Evolutionary conservation across 2,329 filamentous ascomycete species (phyloP), one percentile per base, ranked within the genome.

Genomic region (Nigrospora osmanthi): DNA sequence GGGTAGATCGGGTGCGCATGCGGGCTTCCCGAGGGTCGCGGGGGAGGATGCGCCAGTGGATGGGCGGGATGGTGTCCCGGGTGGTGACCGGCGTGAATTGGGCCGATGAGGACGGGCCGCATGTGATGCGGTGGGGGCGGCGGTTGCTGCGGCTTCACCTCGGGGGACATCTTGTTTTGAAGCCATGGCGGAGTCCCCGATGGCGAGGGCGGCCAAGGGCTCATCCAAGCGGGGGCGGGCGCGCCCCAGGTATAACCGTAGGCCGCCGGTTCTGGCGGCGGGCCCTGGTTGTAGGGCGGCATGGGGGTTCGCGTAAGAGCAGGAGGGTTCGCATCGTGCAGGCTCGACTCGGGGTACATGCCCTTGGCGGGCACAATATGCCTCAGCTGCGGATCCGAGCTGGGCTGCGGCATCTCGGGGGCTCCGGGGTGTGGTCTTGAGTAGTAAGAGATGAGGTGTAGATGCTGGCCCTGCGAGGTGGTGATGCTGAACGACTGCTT

Each of bases 401-500:
- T 87, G 1, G 93, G 93, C 58, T 93, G 87, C 52, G 81, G 79
- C 30, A 97, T 75, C 42, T 85, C 85, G 47, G 81, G 77, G 28
- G 83, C 76, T 32, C 80, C 80, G 4, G 86, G 80, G 47, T 88
- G 81, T 28, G 87, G 87, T 45, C 90, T 80, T 4, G 89, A 86
- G 66, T 90, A 97, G 70, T 98, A 98, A 57, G 91, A 96, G 68
- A 98, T 98, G 42, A 98, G 78, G 68, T 98, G 93, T 2, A 98
- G 81, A 62, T 97, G 93, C 58, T 96, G 89, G 52, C 89, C 58
- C 34, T 76, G 83, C 2, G 87, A 89, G 1, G 93, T 97, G 17
- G 90, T 96, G 68, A 98, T 97, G 69, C 91, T 97, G 75, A 97
- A 98, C 0, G 93, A 97, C 68, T 98, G 93, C 77, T 98, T 98